These are phyloP conservation scores for Neltuma alba DNA, from an alignment of 306 rosid genomes.

Conservation along the genomic window DNA sequence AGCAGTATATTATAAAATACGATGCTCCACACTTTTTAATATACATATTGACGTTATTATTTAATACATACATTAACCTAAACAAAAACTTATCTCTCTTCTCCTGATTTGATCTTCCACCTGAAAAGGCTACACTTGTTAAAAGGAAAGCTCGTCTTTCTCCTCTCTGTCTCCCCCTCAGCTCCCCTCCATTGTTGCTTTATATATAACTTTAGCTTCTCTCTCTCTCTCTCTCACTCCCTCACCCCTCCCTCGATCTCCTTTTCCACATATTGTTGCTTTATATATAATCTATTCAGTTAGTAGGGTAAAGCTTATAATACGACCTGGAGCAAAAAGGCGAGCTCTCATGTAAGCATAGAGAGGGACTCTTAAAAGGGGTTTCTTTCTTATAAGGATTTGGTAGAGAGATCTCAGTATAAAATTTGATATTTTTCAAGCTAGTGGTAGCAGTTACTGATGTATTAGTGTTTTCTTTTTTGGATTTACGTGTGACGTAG, in stretches of 20 bases:
- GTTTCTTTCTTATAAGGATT: slow-evolving; percentile 40
- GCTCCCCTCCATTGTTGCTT: neutral
- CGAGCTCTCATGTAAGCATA: slow-evolving; percentile 18
- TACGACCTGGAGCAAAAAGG: slow-evolving; percentile 39
- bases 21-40: too few species aligned
- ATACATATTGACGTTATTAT: too few species aligned
- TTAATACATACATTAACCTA: neutral
- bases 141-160: slow-evolving; percentile 2
- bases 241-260: too few species aligned
- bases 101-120: neutral
- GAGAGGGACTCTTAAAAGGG: neutral
- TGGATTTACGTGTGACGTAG: slow-evolving; percentile 22
- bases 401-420: slow-evolving; percentile 36
- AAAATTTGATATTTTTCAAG: slow-evolving; percentile 33
- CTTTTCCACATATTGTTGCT: neutral
- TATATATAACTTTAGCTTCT: slow-evolving; percentile 10
- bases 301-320: slow-evolving; percentile 30
- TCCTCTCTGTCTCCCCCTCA: neutral
- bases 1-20: too few species aligned
- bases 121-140: neutral
- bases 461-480: slow-evolving; percentile 13
- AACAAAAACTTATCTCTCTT: neutral
- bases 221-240: neutral
- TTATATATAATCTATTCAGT: neutral
- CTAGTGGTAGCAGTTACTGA: slow-evolving; percentile 57